Evolutionary conservation across 495 filamentous ascomycete genomes (phyloP), one percentile per base, ranked within the genome.

Genomic region (Arthonia radiata): DNA sequence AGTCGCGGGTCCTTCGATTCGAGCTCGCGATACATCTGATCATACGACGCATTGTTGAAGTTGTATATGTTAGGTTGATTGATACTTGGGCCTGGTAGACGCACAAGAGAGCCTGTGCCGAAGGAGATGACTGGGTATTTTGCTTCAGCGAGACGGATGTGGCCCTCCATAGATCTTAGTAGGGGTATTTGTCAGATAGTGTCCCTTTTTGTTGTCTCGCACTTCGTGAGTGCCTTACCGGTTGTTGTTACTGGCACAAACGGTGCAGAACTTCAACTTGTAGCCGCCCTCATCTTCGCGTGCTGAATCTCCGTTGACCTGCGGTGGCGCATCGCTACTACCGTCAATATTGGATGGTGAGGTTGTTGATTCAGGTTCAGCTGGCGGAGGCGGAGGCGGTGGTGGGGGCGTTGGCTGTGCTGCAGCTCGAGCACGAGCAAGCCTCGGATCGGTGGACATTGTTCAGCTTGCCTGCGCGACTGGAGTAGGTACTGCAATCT

Each of bases 201-300:
- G 12, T 16, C 15, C 5, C n/a, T 30, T 15, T 2, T 26, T 25
- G 9, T 26, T 4, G 17, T 25, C 13, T 7, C 7, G 4, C 12
- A 5, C 19, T 4, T 29, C 12, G 13, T 15, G 3, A 10, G 22
- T 30, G n/a, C 44, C 56, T 28, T 56, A 90, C 63, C 82, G 68
- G 42, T 94, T 93, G 38, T 93, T 69, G 42, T 99, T 94, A 39
- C 79, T 91, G 3, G 86, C 86, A 49, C 89, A 99, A 19, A 99
- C 86, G 2, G 89, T 99, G 59, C 89, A 99, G 53, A 94, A 93
- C 40, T 73, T 86, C 23, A 99, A 59, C 43, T 77, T 89, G 59
- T 67, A 86, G 14, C 24, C 27, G 23, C 39, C 41, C 12, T 31
- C 31, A 10, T 41, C 27, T 0, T 27, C 27, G 17, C 31, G 31